phyloP scores from a whole-genome alignment of 2,329 filamentous ascomycete species.

The Xylariaceae sp. region DNA sequence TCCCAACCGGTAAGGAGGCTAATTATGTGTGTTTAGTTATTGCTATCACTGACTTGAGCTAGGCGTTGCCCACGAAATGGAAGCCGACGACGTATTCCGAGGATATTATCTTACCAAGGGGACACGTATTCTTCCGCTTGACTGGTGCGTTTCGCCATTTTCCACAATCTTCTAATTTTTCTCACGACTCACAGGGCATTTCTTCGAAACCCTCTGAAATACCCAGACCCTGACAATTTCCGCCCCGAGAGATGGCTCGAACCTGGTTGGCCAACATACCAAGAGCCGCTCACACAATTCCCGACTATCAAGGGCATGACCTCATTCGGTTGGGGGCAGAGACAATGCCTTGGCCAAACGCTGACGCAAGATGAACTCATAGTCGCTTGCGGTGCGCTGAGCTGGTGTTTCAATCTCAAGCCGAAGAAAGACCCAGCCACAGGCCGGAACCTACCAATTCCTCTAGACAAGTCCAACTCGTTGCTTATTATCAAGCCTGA shows the following conservation, averaged over 20 bases:
- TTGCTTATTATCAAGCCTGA: conserved; percentile 65
- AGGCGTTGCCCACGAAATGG: conserved; percentile 59
- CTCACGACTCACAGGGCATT: conserved; percentile 51
- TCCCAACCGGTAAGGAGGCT: conserved; percentile 45
- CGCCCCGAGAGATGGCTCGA: conserved; percentile 61
- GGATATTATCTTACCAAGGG: conserved; percentile 58
- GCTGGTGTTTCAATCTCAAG: conserved; percentile 51
- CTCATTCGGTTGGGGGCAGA: conserved; percentile 61
- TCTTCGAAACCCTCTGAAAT: conserved; percentile 57
- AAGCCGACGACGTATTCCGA: conserved; percentile 56
- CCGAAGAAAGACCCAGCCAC: conserved; percentile 52
- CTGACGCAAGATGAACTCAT: conserved; percentile 54
- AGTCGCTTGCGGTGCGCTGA: conserved; percentile 57
- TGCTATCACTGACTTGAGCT: conserved; percentile 21
- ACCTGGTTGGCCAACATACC: conserved; percentile 58
- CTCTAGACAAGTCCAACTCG: conserved; percentile 58
- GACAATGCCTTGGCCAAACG: conserved; percentile 48
- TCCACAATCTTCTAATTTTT: not conserved
- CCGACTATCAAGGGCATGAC: conserved; percentile 61
- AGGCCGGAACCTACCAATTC: conserved; percentile 50
- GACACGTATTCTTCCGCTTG: conserved; percentile 49
- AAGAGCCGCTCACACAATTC: conserved; percentile 56
- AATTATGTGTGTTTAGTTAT: not conserved
- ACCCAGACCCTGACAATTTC: conserved; percentile 58
- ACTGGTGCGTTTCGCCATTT: conserved; percentile 42